Conservation (phyloP, 257 asterid species). For the Solanum ahanhuiri region DNA sequence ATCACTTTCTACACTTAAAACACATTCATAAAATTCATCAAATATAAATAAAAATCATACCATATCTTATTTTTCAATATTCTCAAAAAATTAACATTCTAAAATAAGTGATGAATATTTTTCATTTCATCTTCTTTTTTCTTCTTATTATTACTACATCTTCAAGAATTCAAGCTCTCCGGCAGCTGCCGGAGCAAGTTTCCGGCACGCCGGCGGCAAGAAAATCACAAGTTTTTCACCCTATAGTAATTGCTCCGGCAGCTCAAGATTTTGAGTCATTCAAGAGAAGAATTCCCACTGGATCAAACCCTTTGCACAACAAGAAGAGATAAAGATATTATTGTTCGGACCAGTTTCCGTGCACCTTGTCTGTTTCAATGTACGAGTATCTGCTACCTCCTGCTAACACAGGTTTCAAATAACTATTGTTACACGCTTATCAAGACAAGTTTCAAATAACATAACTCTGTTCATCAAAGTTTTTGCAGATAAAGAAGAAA, state of each 20-base stretch:
- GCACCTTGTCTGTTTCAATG: not conserved
- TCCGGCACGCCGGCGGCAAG: not conserved
- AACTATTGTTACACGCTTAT: not conserved
- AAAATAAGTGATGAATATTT: not conserved
- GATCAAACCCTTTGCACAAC: slow-evolving; percentile 5
- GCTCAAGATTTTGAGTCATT: not conserved
- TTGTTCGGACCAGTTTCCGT: not conserved
- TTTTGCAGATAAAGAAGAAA: not conserved
- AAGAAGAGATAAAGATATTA: not conserved
- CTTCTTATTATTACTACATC: not conserved
- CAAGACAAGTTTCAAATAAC: not conserved
- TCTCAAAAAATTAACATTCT: not conserved
- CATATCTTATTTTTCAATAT: not conserved
- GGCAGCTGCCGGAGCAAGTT: not conserved
- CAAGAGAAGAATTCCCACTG: slow-evolving; percentile 4
- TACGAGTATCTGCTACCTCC: not conserved
- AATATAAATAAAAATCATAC: not conserved
- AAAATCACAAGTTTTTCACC: not conserved
- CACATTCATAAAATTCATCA: not conserved
- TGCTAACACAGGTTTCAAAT: not conserved
- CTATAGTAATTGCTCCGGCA: not conserved
- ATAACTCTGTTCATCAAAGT: not conserved
- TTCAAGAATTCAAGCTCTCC: not conserved
- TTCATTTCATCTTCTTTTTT: not conserved
- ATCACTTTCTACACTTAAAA: not conserved